These are phyloP conservation scores for Aspergillus haitiensis DNA, from an alignment of 495 filamentous ascomycete genomes.

Conservation along the genomic window DNA sequence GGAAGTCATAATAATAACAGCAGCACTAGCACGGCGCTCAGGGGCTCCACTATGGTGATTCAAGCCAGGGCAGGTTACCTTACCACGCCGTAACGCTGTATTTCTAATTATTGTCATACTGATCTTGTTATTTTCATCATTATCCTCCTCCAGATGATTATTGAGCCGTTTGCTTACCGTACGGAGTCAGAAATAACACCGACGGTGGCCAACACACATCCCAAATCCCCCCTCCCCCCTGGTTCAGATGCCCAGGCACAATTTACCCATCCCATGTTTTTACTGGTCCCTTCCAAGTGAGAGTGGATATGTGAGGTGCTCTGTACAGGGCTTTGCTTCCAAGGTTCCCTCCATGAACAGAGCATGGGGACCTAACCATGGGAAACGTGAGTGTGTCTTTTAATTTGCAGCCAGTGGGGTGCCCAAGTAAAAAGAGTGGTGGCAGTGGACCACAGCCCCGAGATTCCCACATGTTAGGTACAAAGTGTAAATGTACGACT, in stretches of 20 bases:
- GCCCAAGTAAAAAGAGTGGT: not conserved
- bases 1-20: conserved; percentile 16
- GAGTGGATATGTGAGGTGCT: not conserved
- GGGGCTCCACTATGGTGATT: conserved; percentile 18
- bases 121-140: conserved; percentile 1
- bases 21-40: conserved; percentile 10
- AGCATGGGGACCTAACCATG: conserved; percentile 9
- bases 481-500: not conserved
- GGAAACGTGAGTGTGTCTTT: conserved; percentile 5
- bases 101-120: conserved; percentile 4
- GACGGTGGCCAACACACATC: too few relatives aligned
- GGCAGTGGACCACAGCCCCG: conserved; percentile 8
- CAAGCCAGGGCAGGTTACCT: conserved; percentile 14
- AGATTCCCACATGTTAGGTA: conserved; percentile 1
- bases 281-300: not conserved
- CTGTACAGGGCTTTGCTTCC: too few relatives aligned
- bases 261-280: not conserved
- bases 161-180: not conserved
- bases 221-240: not conserved
- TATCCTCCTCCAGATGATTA: not conserved
- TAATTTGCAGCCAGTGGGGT: conserved; percentile 9
- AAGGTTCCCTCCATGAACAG: not conserved
- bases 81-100: not conserved
- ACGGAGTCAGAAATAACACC: not conserved
- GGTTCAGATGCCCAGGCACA: not conserved